A percentile compares a stretch with the other conserved stretches of the same genome.
Evolutionary conservation across 106 monocot species (phyloP).

Genomic region (Acorus gramineus): DNA sequence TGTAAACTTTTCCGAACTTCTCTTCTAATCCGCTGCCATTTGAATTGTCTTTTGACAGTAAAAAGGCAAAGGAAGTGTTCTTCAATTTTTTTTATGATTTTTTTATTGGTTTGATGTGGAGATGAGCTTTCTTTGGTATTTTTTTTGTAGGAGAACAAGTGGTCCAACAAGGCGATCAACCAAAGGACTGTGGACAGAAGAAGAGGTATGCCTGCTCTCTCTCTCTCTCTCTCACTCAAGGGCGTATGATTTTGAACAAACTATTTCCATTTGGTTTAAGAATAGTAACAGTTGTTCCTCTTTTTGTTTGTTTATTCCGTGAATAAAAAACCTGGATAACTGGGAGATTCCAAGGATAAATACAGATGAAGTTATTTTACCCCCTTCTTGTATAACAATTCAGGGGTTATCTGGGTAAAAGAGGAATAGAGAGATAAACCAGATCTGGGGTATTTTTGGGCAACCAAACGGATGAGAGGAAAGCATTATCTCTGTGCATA

Average conservation of each 20-base stretch:
- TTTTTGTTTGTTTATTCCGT: too few species aligned
- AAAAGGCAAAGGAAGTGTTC: not conserved
- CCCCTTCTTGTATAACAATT: too few species aligned
- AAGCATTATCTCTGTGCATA: too few species aligned
- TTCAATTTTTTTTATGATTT: not conserved
- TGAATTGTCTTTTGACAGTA: not conserved
- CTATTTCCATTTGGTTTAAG: not conserved
- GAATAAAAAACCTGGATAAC: too few species aligned
- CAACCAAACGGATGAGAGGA: too few species aligned
- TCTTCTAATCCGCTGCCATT: not conserved
- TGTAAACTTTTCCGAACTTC: conserved; percentile 9
- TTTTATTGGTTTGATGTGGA: not conserved
- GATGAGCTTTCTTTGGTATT: not conserved
- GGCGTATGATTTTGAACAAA: not conserved
- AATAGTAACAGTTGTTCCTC: too few species aligned
- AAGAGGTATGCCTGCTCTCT: conserved; percentile 24
- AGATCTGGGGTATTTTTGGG: too few species aligned
- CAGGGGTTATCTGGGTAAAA: too few species aligned
- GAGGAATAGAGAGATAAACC: too few species aligned
- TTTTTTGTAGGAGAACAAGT: conserved; percentile 32
- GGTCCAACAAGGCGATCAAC: conserved; percentile 58
- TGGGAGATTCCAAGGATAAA: too few species aligned
- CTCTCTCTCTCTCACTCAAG: not conserved
- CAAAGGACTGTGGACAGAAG: conserved; percentile 55
- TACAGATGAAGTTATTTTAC: too few species aligned